These are phyloP conservation scores for Bacidia rubella DNA, from an alignment of 495 filamentous ascomycete genomes.

Conservation along the genomic window DNA sequence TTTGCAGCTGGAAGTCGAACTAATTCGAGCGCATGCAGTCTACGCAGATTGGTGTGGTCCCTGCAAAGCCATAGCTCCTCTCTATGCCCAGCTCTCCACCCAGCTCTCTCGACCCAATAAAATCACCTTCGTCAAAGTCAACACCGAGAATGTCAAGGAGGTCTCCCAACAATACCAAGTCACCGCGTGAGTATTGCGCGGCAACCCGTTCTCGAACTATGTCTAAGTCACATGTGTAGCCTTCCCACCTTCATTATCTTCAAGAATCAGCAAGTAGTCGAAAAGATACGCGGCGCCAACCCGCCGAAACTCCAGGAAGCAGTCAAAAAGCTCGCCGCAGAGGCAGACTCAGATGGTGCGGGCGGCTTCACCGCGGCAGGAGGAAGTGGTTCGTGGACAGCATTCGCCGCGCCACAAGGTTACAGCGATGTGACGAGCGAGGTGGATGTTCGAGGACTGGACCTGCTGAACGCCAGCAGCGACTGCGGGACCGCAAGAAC, in stretches of 20 bases:
- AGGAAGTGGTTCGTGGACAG: constrained; percentile 47
- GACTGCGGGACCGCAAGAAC: constrained; percentile 51
- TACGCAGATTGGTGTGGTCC: constrained; percentile 79
- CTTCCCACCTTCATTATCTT: constrained; percentile 89
- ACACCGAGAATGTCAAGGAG: constrained; percentile 63
- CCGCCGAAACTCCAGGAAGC: constrained; percentile 49
- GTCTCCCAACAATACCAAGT: constrained; percentile 59
- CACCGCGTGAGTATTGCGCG: constrained; percentile 44
- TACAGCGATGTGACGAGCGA: constrained; percentile 75
- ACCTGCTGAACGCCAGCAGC: constrained; percentile 73
- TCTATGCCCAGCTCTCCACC: constrained; percentile 64
- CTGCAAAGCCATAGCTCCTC: constrained; percentile 71
- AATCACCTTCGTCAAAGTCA: constrained; percentile 76
- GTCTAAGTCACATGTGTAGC: constrained; percentile 16
- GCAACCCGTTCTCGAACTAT: not conserved
- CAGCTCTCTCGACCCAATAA: constrained; percentile 57
- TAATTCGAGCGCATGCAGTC: too few relatives aligned
- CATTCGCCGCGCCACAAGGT: constrained; percentile 58
- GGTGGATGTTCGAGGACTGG: constrained; percentile 64
- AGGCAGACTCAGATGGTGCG: constrained; percentile 45
- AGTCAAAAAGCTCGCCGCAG: constrained; percentile 57
- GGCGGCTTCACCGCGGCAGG: constrained; percentile 30
- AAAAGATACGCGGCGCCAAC: constrained; percentile 64
- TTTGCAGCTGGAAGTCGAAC: constrained; percentile 1
- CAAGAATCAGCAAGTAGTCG: constrained; percentile 51